These are phyloP conservation scores for Onygena corvina DNA, from an alignment of 2,329 filamentous ascomycete species.

Conservation along the genomic window DNA sequence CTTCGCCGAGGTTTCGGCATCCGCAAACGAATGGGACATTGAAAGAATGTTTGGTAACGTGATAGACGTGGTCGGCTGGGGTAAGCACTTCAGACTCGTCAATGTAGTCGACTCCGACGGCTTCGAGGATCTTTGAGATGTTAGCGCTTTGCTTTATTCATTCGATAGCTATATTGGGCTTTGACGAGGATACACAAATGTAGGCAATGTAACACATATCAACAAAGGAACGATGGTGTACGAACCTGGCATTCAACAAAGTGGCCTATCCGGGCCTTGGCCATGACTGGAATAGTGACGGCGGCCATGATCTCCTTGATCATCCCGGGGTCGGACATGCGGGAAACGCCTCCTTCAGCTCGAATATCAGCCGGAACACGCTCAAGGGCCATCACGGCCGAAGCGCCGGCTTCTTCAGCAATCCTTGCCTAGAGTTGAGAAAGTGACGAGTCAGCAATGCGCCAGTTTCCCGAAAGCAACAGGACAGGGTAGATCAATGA, in stretches of 20 bases:
- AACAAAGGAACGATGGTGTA: neutral
- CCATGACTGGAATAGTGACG: constrained; percentile 98
- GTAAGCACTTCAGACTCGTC: constrained; percentile 97
- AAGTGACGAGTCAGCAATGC: constrained; percentile 3
- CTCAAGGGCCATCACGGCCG: constrained; percentile 96
- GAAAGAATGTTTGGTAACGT: constrained; percentile 81
- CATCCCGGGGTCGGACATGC: constrained; percentile 91
- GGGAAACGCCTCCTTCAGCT: constrained; percentile 78
- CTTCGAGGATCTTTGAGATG: constrained; percentile 64
- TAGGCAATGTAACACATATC: neutral
- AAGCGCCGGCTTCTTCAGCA: constrained; percentile 90
- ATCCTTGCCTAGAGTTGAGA: constrained; percentile 59
- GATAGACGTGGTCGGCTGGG: constrained; percentile 77
- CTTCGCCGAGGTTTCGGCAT: constrained; percentile 87
- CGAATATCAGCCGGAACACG: constrained; percentile 94
- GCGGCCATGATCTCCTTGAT: constrained; percentile 91
- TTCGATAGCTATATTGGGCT: neutral
- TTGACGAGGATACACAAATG: neutral
- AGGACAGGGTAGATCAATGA: too few species aligned
- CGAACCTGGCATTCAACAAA: constrained; percentile 83
- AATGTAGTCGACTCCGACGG: constrained; percentile 91
- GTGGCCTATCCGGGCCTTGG: constrained; percentile 94
- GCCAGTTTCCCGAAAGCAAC: constrained; percentile 1
- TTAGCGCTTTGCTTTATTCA: neutral
- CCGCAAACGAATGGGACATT: constrained; percentile 88